Conservation (phyloP, 2,329 filamentous ascomycete genomes). For the Cryphonectria nitschkei region DNA sequence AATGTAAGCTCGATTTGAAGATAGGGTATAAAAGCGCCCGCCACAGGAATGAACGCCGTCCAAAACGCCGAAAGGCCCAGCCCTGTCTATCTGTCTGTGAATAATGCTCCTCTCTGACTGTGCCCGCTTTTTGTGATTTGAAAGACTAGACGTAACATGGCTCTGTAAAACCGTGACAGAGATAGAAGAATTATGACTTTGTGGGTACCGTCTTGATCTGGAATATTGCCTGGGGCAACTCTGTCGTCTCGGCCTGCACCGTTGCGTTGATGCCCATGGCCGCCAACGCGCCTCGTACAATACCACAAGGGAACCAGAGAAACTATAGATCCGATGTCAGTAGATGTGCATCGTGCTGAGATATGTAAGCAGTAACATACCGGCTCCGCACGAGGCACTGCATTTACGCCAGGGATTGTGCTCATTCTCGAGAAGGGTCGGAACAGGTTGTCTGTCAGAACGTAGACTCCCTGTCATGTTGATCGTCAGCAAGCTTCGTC, state of each 20-base stretch:
- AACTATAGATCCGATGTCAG: constrained; percentile 58
- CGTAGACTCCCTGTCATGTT: constrained; percentile 77
- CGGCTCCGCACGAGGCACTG: constrained; percentile 74
- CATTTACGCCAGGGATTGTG: constrained; percentile 74
- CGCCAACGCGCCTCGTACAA: constrained; percentile 90
- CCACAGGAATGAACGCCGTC: constrained; percentile 21
- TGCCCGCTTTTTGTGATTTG: constrained; percentile 5
- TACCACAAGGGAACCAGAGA: constrained; percentile 91
- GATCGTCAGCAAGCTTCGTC: constrained; percentile 20
- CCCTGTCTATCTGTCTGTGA: constrained; percentile 13
- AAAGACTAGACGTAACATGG: background rate
- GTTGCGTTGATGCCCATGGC: constrained; percentile 88
- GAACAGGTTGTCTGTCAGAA: constrained; percentile 91
- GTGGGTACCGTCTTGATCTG: constrained; percentile 85
- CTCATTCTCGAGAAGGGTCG: constrained; percentile 89
- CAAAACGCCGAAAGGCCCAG: constrained; percentile 17
- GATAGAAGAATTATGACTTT: constrained; percentile 54
- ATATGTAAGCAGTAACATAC: constrained; percentile 55
- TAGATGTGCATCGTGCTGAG: constrained; percentile 2
- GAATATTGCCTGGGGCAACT: constrained; percentile 87
- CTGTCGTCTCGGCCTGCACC: constrained; percentile 86
- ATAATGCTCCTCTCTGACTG: constrained; percentile 15
- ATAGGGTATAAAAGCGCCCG: constrained; percentile 27
- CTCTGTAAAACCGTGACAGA: background rate
- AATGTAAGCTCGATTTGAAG: constrained; percentile 8